phyloP scores from a whole-genome alignment of 2,329 filamentous ascomycete genomes.

The Elsinoe perseae region DNA sequence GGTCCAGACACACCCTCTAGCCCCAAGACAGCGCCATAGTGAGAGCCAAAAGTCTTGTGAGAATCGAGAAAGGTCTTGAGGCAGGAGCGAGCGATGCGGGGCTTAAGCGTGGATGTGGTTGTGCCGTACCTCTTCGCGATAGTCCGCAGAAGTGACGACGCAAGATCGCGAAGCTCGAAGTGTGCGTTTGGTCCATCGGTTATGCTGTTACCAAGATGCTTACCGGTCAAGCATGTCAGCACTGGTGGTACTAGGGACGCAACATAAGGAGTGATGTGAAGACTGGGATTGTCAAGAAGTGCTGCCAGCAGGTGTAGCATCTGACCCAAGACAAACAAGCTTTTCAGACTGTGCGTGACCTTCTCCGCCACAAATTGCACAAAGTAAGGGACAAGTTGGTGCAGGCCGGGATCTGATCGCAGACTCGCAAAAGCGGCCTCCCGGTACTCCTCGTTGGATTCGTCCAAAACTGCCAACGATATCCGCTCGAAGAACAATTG shows the following conservation, averaged over 20 bases:
- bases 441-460: slow-evolving; percentile 77
- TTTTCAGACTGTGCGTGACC: slow-evolving; percentile 86
- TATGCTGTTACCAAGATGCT: slow-evolving; percentile 58
- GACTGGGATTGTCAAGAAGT: slow-evolving; percentile 70
- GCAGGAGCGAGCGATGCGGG: slow-evolving; percentile 85
- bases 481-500: slow-evolving; percentile 97
- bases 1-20: slow-evolving; percentile 67
- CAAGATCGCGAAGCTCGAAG: slow-evolving; percentile 75
- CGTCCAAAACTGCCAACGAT: slow-evolving; percentile 78
- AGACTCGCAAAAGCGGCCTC: slow-evolving; percentile 80
- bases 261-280: slow-evolving; percentile 66
- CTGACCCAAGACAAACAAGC: slow-evolving; percentile 78
- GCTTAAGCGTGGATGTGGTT: slow-evolving; percentile 72
- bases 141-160: slow-evolving; percentile 70
- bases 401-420: slow-evolving; percentile 79
- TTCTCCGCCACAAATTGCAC: slow-evolving; percentile 93
- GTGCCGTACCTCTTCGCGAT: slow-evolving; percentile 75
- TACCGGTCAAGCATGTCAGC: slow-evolving; percentile 81
- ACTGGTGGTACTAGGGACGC: slow-evolving; percentile 72
- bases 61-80: slow-evolving; percentile 88
- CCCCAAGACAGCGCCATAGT: slow-evolving; percentile 82
- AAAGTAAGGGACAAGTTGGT: slow-evolving; percentile 94
- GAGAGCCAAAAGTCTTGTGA: slow-evolving; percentile 69
- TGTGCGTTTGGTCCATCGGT: slow-evolving; percentile 49
- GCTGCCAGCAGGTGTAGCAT: slow-evolving; percentile 88